Evolutionary conservation across 2,329 filamentous ascomycete species (phyloP).

Genomic region (Metarhizium robertsii): DNA sequence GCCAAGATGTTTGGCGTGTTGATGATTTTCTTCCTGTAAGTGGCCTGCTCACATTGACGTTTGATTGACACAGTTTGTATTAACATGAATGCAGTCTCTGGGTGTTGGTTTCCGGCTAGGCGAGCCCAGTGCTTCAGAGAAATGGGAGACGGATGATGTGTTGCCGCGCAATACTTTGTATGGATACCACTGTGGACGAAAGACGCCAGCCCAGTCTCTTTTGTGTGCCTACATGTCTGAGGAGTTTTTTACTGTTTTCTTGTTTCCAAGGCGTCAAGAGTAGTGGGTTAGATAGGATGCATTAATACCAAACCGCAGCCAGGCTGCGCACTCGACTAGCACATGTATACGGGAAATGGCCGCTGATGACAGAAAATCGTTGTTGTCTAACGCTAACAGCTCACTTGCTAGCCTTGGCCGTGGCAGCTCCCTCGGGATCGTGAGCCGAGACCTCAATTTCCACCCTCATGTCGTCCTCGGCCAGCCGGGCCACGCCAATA

Average conservation of each 20-base stretch:
- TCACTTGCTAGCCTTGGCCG: background rate
- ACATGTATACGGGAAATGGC: background rate
- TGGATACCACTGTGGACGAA: background rate
- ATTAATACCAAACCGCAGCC: constrained; percentile 3
- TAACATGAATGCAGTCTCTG: constrained; percentile 21
- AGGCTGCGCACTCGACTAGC: background rate
- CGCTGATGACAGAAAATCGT: no score
- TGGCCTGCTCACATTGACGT: constrained; percentile 7
- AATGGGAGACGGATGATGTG: background rate
- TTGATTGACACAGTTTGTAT: background rate
- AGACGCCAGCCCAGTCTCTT: background rate
- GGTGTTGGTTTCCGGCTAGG: constrained; percentile 29
- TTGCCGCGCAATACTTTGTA: background rate
- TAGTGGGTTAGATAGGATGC: constrained; percentile 5
- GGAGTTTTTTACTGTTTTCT: background rate
- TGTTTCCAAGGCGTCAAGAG: constrained; percentile 6
- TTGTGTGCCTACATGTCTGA: background rate
- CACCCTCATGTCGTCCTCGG: constrained; percentile 40
- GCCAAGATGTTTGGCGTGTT: constrained; percentile 72
- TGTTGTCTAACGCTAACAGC: background rate
- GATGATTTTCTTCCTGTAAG: constrained; percentile 81
- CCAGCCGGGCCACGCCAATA: constrained; percentile 40
- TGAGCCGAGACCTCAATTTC: constrained; percentile 49
- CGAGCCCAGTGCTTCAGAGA: background rate
- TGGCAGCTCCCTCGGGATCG: constrained; percentile 12